Percentiles rank a stretch among this genome's conserved stretches.
Evolutionary conservation across 2,329 filamentous ascomycete genomes (phyloP).

Genomic region (Exophiala calicioides): DNA sequence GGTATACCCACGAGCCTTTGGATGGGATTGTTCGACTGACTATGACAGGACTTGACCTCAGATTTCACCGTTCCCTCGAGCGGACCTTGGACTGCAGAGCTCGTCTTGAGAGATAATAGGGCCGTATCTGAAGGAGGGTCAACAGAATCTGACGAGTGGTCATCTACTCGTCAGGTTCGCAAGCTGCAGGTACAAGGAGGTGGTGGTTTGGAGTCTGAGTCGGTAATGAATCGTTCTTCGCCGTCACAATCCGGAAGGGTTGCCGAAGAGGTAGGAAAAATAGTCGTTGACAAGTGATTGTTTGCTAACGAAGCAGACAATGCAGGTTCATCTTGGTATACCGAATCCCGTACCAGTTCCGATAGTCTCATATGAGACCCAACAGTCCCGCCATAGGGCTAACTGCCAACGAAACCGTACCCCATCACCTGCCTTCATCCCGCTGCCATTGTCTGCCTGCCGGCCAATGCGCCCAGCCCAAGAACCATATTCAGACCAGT

Average conservation of each 20-base stretch:
- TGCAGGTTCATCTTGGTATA: too few relatives aligned
- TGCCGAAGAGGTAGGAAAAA: too few relatives aligned
- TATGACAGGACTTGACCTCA: not conserved
- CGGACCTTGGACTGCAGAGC: conserved; percentile 13
- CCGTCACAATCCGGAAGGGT: too few relatives aligned
- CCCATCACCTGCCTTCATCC: conserved; percentile 17
- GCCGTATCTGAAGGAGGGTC: not conserved
- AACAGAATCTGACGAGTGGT: conserved; percentile 1
- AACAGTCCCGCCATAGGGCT: not conserved
- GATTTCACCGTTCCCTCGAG: not conserved
- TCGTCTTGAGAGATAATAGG: conserved; percentile 10
- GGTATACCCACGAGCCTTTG: too few relatives aligned
- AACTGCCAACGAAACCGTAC: conserved; percentile 2
- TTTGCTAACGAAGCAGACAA: too few relatives aligned
- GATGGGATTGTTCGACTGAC: not conserved
- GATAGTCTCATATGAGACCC: too few relatives aligned
- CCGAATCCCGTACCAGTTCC: too few relatives aligned
- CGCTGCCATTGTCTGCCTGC: conserved; percentile 8
- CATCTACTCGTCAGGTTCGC: too few relatives aligned
- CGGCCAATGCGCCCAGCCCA: not conserved
- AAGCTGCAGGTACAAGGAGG: too few relatives aligned
- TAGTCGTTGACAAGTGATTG: too few relatives aligned
- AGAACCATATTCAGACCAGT: conserved; percentile 12
- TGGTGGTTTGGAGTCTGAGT: too few relatives aligned
- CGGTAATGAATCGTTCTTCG: too few relatives aligned